Evolutionary conservation across 2,329 filamentous ascomycete genomes (phyloP).

Genomic region (Colletotrichum salicis): DNA sequence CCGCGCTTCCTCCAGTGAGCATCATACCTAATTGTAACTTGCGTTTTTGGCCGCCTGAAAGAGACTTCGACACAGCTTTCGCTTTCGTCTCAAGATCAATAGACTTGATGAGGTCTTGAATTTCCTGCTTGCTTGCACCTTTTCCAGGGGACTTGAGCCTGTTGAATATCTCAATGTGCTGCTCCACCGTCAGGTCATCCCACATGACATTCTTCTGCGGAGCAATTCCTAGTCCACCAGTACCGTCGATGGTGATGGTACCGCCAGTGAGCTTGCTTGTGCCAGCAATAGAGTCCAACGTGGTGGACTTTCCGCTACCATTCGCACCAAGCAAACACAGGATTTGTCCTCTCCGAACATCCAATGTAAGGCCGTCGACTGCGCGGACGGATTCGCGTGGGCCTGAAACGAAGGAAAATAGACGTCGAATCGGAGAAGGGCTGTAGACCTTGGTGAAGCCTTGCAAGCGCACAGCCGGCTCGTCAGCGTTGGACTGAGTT

Average conservation of each 20-base stretch:
- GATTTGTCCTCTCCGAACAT: conserved; percentile 81
- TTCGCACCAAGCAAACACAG: conserved; percentile 89
- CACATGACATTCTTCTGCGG: conserved; percentile 96
- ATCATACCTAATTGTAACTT: conserved; percentile 95
- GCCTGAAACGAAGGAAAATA: conserved; percentile 58
- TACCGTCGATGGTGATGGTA: conserved; percentile 79
- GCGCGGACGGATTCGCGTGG: conserved; percentile 78
- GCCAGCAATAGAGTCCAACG: conserved; percentile 87
- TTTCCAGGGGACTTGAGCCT: conserved; percentile 75
- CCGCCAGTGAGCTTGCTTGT: conserved; percentile 81
- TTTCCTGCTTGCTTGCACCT: conserved; percentile 66
- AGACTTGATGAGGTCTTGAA: conserved; percentile 71
- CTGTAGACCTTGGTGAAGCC: conserved; percentile 82
- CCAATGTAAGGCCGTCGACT: conserved; percentile 78
- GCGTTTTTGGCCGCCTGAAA: conserved; percentile 91
- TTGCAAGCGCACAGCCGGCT: conserved; percentile 74
- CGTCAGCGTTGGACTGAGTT: conserved; percentile 40
- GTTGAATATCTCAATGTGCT: conserved; percentile 88
- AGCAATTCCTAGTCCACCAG: conserved; percentile 84
- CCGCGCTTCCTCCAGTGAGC: conserved; percentile 87
- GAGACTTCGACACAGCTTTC: conserved; percentile 76
- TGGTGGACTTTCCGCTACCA: conserved; percentile 90
- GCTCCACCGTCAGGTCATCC: conserved; percentile 86
- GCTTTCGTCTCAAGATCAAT: conserved; percentile 83
- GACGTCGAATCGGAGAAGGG: conserved; percentile 69